Base-by-base conservation (phyloP, 208 protist species). In the Trypanosoma lewisi region DNA sequence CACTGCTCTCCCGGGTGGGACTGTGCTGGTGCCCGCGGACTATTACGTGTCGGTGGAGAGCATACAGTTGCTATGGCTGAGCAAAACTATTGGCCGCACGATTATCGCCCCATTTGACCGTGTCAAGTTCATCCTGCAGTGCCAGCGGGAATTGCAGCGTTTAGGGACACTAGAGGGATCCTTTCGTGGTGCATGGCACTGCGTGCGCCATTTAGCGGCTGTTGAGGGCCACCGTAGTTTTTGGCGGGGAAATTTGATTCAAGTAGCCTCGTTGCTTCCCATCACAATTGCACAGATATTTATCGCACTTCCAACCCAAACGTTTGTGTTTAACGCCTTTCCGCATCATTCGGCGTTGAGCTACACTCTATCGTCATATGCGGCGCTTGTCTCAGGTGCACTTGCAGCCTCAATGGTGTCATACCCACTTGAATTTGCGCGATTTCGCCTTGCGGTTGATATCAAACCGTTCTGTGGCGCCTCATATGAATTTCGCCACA, bases 111-210 rank as follows among this genome's bases (percentile, higher is more conserved):
- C 88, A 11, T 54, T 95, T 11, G 88, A 95, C 30, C 85, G 88
- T n/a, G 75, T 95, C 2, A 91, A 92, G 78, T 95, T 78, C 50
- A 54, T 95, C 21, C 80, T 95, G 79, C 77, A 89, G 70, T 84
- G 66, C 51, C 83, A 92, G 55, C 67, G 69, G 31, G 85, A 95
- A 66, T 59, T 95, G n/a, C 69, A 80, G 47, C 72, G 85, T 30
- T 44, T 73, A 21, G 83, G 83, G 1, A 67, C 68, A 25, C 58
- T 90, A 23, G 55, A 71, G 12, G 66, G 68, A 41, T 67, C 77
- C 23, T 87, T 90, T 63, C 60, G 70, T n/a, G 83, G 65, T 4
- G 68, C 85, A 6, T 80, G 74, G 77, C 73, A 70, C 9, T 89
- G 83, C 34, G 61, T 75, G 19, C 73, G 77, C 0, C 82, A 91